A percentile compares a stretch with the other conserved stretches of the same genome.
These are phyloP conservation scores for Pyricularia grisea DNA, from an alignment of 2,329 filamentous ascomycete genomes.

Conservation along the genomic window DNA sequence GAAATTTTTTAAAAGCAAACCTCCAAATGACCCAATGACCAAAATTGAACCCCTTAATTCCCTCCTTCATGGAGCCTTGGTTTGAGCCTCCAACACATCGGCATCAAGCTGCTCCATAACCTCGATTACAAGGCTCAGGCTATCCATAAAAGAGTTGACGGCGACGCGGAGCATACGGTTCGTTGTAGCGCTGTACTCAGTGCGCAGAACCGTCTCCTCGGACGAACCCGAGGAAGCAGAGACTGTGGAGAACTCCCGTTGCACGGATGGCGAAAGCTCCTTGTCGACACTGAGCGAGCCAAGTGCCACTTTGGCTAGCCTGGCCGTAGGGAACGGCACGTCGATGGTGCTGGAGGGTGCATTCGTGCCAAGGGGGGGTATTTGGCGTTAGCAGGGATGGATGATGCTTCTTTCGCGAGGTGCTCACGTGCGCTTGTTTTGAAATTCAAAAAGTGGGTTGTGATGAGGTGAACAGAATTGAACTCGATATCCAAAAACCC, in stretches of 20 bases:
- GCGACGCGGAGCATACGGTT: conserved; percentile 95
- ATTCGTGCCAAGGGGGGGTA: conserved; percentile 10
- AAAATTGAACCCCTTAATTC: background rate
- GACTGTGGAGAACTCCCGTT: conserved; percentile 55
- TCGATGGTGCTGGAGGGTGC: conserved; percentile 51
- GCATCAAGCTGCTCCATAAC: conserved; percentile 87
- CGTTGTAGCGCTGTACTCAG: conserved; percentile 78
- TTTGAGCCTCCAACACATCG: conserved; percentile 53
- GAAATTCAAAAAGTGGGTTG: conserved; percentile 5
- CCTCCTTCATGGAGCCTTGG: background rate
- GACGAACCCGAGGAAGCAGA: conserved; percentile 13
- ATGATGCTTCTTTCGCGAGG: conserved; percentile 8
- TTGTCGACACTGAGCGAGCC: conserved; percentile 74
- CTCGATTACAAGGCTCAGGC: conserved; percentile 70
- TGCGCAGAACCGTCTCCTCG: conserved; percentile 46
- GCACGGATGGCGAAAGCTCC: conserved; percentile 79
- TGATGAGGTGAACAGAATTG: background rate
- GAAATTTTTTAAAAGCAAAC: background rate
- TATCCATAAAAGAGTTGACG: conserved; percentile 95
- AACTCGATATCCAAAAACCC: background rate
- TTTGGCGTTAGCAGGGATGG: conserved; percentile 5
- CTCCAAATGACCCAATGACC: background rate
- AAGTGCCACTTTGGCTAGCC: conserved; percentile 68
- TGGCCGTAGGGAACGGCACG: conserved; percentile 71
- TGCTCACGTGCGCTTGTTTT: conserved; percentile 7